Base-by-base conservation (phyloP, 78 protist genomes). In the Dictyostelium discoideum region DNA sequence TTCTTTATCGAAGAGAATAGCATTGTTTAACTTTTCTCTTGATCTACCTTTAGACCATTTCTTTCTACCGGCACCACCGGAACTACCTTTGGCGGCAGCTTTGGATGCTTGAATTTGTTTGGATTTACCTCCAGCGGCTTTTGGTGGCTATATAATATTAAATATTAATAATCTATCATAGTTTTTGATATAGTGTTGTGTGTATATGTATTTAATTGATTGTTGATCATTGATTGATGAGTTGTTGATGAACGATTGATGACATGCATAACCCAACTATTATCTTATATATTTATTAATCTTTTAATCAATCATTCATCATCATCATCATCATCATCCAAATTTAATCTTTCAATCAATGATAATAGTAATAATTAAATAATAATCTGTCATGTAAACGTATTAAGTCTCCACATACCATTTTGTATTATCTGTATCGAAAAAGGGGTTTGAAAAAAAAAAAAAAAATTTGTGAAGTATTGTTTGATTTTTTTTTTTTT, bases 11-110 rank as follows among this genome's bases (percentile, higher is more conserved):
- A 97, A 93, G 79, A 97, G 93, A 14, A 97, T 97, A 1, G 85
- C 60, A 97, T 97, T 97, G 94, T 95, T 78, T 77, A 97, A 89
- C 97, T 98, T 98, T 87, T 98, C 98, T 89, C 96, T 96, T 29
- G 95, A 88, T 92, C 96, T 97, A 69, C 98, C 98, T 97, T 98
- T 98, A 26, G 97, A 93, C 99, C 99, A 97, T 94, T 97, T 96
- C 97, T 85, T 92, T 86, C 87, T 86, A 78, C 93, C 81, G 20
- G 85, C 85, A 40, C 84, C 92, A 77, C 84, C 84, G n/a, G 87
- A 84, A 46, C 84, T 67, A 7, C 86, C 26, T 60, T 93, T 93
- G 44, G 93, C 48, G 54, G 96, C 96, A 63, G 92, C 65, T 44
- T 93, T 93, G 6, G 87, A 20, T 24, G 93, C 93, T 93, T 93